Conservation (phyloP, 148 eudicot species). For the Dianthus caryophyllus region DNA sequence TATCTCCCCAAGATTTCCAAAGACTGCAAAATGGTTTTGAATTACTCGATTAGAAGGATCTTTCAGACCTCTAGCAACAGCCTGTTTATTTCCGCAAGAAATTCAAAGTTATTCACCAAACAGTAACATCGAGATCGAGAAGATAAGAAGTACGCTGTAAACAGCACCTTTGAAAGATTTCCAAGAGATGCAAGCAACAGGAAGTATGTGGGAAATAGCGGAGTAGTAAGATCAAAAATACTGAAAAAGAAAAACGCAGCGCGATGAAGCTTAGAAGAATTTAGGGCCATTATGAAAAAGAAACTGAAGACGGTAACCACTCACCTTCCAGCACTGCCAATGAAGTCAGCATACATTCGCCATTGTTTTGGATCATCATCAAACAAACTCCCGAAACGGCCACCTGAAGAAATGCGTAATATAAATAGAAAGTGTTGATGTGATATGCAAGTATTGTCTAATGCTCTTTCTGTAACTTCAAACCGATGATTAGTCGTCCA, state of each 20-base stretch:
- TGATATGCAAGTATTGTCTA: slow-evolving; percentile 19
- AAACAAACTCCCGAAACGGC: slow-evolving; percentile 83
- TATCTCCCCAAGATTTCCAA: slow-evolving; percentile 89
- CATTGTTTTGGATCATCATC: slow-evolving; percentile 96
- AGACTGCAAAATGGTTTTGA: slow-evolving; percentile 85
- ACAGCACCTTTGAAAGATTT: slow-evolving; percentile 82
- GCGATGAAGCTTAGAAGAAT: background rate
- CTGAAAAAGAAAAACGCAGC: slow-evolving; percentile 39
- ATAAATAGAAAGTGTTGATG: slow-evolving; percentile 21
- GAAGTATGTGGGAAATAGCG: slow-evolving; percentile 71
- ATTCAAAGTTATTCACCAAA: background rate
- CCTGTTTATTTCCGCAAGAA: slow-evolving; percentile 40
- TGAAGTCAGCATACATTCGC: slow-evolving; percentile 99
- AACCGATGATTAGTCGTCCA: slow-evolving; percentile 92
- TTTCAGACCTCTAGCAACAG: slow-evolving; percentile 92
- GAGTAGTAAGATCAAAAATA: slow-evolving; percentile 89
- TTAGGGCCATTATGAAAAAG: background rate
- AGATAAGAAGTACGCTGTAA: background rate
- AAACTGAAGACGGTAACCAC: background rate
- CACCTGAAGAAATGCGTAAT: slow-evolving; percentile 53
- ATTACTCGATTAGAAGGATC: slow-evolving; percentile 94
- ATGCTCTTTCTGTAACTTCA: slow-evolving; percentile 31
- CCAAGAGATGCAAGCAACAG: slow-evolving; percentile 95
- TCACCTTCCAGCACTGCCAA: slow-evolving; percentile 98
- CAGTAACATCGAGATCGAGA: background rate